phyloP scores from a whole-genome alignment of 179 eudicot species.

The Monotropa hypopitys region DNA sequence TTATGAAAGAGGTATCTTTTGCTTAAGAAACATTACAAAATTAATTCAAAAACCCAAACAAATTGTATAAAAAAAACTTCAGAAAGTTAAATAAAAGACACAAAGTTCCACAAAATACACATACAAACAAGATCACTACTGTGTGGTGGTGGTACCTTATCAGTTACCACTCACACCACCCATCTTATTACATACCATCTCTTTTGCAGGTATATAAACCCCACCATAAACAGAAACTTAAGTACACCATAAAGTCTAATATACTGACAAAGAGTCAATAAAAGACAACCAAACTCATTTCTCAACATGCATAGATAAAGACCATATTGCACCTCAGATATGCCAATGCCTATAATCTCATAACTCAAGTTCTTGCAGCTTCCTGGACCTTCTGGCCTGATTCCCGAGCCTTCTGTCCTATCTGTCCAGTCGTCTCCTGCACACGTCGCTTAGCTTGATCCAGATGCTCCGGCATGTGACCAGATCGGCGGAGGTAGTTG shows the following conservation, averaged over 20 bases:
- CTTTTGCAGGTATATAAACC: neutral
- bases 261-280: neutral
- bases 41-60: neutral
- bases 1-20: neutral
- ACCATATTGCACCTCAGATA: neutral
- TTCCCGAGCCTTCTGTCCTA: conserved; percentile 15
- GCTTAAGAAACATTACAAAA: neutral
- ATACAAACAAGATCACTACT: neutral
- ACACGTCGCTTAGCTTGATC: conserved; percentile 20
- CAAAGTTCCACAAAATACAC: neutral
- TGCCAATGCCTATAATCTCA: neutral
- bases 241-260: neutral
- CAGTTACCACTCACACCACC: neutral
- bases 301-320: neutral
- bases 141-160: neutral
- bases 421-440: conserved; percentile 11
- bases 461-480: conserved; percentile 15
- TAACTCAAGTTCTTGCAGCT: neutral
- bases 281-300: neutral
- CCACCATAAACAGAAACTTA: neutral
- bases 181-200: neutral
- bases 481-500: conserved; percentile 15
- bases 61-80: neutral
- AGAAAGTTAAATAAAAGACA: neutral
- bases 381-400: conserved; percentile 1